A percentile compares a stretch with the other conserved stretches of the same genome.
These are phyloP conservation scores for Malus hybrid DNA, from an alignment of 331 rosid species.

Conservation along the genomic window DNA sequence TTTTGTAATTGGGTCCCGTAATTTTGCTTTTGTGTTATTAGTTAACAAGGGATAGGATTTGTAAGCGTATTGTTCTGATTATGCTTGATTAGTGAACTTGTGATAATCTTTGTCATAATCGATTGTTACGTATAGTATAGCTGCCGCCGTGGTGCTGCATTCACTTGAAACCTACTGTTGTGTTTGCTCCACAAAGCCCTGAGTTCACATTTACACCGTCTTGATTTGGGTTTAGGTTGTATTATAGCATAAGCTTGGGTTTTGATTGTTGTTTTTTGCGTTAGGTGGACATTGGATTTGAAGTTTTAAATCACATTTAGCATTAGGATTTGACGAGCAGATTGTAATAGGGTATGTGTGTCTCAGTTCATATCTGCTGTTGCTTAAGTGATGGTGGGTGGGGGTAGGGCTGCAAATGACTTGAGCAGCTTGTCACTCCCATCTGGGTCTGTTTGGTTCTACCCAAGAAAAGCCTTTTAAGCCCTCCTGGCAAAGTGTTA, in stretches of 20 bases:
- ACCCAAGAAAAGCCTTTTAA: background rate
- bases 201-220: background rate
- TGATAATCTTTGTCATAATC: too few species aligned
- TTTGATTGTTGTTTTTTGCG: background rate
- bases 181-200: too few species aligned
- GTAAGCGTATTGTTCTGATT: too few species aligned
- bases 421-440: background rate
- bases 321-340: background rate
- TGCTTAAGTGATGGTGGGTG: background rate
- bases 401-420: background rate
- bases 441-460: background rate
- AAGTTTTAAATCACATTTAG: background rate
- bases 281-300: background rate
- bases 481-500: background rate
- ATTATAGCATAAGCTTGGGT: background rate
- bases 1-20: slow-evolving; percentile 7
- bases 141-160: background rate
- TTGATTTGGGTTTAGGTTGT: background rate
- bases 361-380: background rate
- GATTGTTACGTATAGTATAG: too few species aligned
- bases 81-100: too few species aligned
- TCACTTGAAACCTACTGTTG: background rate
- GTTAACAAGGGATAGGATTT: too few species aligned
- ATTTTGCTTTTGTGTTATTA: slow-evolving; percentile 7
- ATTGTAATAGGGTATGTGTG: background rate